These are phyloP conservation scores for Nicotiana noctiflora DNA, from an alignment of 257 asterid species.

Conservation along the genomic window DNA sequence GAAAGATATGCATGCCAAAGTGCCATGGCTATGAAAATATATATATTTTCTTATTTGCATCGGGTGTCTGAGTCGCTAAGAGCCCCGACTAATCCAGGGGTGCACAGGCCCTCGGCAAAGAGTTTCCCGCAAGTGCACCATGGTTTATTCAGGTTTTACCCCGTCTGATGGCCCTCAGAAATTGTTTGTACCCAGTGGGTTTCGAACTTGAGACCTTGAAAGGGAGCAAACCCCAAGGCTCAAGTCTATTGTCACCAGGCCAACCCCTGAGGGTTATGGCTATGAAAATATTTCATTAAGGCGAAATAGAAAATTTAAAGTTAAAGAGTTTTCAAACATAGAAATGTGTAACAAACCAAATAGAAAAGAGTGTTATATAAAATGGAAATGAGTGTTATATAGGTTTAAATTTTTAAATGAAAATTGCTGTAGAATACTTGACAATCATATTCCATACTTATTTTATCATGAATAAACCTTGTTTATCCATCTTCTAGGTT, in stretches of 20 bases:
- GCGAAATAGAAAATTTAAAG: neutral
- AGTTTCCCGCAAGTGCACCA: too few species aligned
- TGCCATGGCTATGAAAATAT: neutral
- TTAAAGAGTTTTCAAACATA: neutral
- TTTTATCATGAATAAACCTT: neutral
- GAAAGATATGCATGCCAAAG: neutral
- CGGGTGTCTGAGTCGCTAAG: too few species aligned
- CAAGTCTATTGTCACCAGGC: too few species aligned
- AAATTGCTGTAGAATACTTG: neutral
- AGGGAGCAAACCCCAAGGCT: too few species aligned
- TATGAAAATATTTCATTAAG: neutral
- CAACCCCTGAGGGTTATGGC: too few species aligned
- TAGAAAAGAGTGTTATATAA: neutral
- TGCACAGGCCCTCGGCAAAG: too few species aligned
- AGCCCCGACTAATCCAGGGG: too few species aligned
- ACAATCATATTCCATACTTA: neutral
- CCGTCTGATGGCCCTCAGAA: too few species aligned
- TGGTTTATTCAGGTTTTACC: too few species aligned
- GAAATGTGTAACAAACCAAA: neutral
- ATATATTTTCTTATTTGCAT: too few species aligned
- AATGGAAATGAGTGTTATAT: neutral
- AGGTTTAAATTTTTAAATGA: neutral
- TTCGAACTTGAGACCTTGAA: too few species aligned
- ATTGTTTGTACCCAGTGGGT: too few species aligned
- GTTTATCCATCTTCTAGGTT: slow-evolving; percentile 39